Base-by-base conservation (phyloP, 352 stramenopile genomes). In the Globisporangium abappressorium region DNA sequence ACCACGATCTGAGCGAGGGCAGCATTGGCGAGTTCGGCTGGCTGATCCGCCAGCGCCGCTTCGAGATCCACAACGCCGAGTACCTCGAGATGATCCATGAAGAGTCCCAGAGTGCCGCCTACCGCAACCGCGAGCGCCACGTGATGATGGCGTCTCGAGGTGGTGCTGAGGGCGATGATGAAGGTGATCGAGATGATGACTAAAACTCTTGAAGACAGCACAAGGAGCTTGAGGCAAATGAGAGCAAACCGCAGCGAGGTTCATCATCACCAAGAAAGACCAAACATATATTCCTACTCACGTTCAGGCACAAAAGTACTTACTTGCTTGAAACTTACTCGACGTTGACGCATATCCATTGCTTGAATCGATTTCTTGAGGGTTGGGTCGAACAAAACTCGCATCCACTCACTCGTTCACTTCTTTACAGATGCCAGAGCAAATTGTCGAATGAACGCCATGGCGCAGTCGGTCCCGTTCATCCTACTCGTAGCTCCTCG, bases 31-130 rank as follows among this genome's bases (percentile, higher is more conserved):
- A 95, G 59, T 93, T 93, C 56, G 85, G 83, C 1, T 77, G 84
- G 9, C 73, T 94, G 34, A 94, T 95, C 70, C 87, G 88, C 22
- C 86, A 92, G 62, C 81, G 84, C 12, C 80, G 86, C 41, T 95
- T 93, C 70, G 85, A 94, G 62, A 93, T 93, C 64, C 87, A 97
- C 70, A 95, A 97, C 61, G 82, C 79, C 8, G 88, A 97, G 68
- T 97, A 96, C 69, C 73, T 93, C 26, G 86, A 93, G 60, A 90
- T 93, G 82, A 79, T 96, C 41, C 83, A 94, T 51, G 79, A 82
- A 18, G 83, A 89, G 69, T 68, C 67, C 3, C 78, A 82, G 49
- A 84, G 59, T 33, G 63, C 68, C 51, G 53, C 60, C 24, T 68
- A 64, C 30, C 60, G 60, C 26, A 71, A 61, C 55, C 66, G 53